Conservation (phyloP, 805 yeast species). For the Metschnikowia gruessii region DNA sequence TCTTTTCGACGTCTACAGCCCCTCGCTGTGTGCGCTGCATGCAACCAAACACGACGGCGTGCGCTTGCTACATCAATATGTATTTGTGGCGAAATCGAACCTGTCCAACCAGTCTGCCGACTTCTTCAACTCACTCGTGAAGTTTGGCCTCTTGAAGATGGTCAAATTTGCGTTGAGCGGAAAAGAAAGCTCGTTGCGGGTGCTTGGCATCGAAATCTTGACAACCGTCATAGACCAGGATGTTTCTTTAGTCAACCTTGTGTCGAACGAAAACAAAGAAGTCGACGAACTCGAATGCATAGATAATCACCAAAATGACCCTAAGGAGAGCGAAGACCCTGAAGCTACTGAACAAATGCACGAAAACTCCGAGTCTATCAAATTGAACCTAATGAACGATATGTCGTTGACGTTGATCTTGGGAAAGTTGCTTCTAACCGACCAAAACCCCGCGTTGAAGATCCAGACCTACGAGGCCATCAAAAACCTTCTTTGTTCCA, state of each 20-base stretch:
- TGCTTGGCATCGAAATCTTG: constrained; percentile 75
- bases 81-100: constrained; percentile 65
- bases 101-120: constrained; percentile 59
- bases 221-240: constrained; percentile 84
- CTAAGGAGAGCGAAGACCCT: not conserved
- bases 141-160: constrained; percentile 66
- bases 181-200: constrained; percentile 46
- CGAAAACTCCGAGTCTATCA: constrained; percentile 20
- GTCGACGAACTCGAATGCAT: constrained; percentile 24
- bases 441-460: constrained; percentile 66
- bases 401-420: constrained; percentile 56
- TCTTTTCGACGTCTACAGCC: constrained; percentile 56
- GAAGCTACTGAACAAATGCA: constrained; percentile 18
- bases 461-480: constrained; percentile 84
- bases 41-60: constrained; percentile 61
- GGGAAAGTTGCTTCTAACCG: constrained; percentile 58
- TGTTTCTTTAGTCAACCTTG: constrained; percentile 52
- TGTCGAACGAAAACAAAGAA: constrained; percentile 24
- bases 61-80: constrained; percentile 74
- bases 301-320: not conserved
- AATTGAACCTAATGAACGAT: constrained; percentile 47
- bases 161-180: constrained; percentile 69
- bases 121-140: constrained; percentile 62
- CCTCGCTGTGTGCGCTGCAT: not conserved
- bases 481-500: constrained; percentile 65